Conservation (phyloP, 2,329 filamentous ascomycete species). For the Proliferodiscus dingleyae region DNA sequence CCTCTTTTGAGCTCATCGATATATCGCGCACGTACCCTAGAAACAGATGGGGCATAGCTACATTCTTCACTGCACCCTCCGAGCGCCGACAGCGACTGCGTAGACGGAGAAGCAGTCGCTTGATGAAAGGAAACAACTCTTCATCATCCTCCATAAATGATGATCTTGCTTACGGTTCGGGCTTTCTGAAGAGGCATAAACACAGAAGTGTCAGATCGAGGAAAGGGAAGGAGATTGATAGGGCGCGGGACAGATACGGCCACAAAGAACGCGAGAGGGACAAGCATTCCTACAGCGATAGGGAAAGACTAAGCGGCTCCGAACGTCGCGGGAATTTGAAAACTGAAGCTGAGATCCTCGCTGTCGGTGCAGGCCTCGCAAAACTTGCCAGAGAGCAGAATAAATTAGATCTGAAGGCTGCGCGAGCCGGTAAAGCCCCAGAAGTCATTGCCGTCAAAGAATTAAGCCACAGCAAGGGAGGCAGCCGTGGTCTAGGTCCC, state of each 20-base stretch:
- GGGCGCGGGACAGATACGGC: constrained; percentile 22
- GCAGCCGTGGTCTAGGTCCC: constrained; percentile 23
- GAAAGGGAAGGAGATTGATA: constrained; percentile 26
- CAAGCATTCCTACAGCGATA: constrained; percentile 4
- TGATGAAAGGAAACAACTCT: constrained; percentile 56
- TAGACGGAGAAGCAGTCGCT: constrained; percentile 43
- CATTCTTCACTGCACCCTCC: constrained; percentile 60
- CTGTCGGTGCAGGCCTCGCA: constrained; percentile 42
- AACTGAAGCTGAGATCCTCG: constrained; percentile 43
- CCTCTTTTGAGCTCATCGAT: constrained; percentile 52
- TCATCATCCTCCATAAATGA: constrained; percentile 65
- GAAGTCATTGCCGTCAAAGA: constrained; percentile 15
- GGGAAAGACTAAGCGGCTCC: constrained; percentile 8
- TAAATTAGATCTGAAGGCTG: constrained; percentile 33
- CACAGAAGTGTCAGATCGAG: constrained; percentile 22
- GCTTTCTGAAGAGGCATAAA: constrained; percentile 38
- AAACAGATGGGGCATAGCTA: constrained; percentile 47
- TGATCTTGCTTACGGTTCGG: constrained; percentile 63
- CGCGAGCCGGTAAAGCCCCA: constrained; percentile 20
- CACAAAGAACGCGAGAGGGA: constrained; percentile 10
- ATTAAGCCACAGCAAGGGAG: constrained; percentile 4
- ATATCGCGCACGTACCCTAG: constrained; percentile 53
- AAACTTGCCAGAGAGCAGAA: constrained; percentile 39
- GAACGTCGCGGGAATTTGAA: constrained; percentile 17
- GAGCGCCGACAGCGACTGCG: constrained; percentile 44